These are phyloP conservation scores for Knoxdaviesia proteae DNA, from an alignment of 2,329 filamentous ascomycete species.

Conservation along the genomic window DNA sequence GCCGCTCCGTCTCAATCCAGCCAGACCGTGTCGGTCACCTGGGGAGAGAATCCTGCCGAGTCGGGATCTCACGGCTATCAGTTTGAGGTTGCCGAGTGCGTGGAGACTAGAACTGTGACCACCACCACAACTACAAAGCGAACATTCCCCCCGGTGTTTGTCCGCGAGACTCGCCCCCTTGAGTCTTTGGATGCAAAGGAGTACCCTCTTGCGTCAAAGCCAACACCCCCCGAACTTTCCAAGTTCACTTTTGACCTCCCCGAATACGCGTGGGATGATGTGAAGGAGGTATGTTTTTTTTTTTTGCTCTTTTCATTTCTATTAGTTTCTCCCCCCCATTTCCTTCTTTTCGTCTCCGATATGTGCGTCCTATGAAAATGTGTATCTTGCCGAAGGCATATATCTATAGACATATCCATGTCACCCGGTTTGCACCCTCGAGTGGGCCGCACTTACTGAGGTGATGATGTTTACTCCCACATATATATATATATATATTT, in stretches of 20 bases:
- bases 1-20: too few species aligned
- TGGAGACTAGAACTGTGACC: conserved; percentile 55
- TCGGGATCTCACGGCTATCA: conserved; percentile 17
- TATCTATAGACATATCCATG: too few species aligned
- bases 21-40: too few species aligned
- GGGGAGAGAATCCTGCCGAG: too few species aligned
- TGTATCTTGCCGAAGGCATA: too few species aligned
- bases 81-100: conserved; percentile 41
- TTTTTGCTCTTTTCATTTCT: neutral
- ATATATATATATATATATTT: too few species aligned
- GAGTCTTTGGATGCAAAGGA: conserved; percentile 64
- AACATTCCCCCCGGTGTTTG: conserved; percentile 67
- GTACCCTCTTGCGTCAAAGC: conserved; percentile 68
- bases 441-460: too few species aligned
- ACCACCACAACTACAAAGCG: conserved; percentile 79
- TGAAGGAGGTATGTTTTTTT: conserved; percentile 2
- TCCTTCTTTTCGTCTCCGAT: neutral
- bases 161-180: conserved; percentile 51
- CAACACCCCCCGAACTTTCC: conserved; percentile 60
- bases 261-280: conserved; percentile 29
- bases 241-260: conserved; percentile 54
- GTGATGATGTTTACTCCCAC: too few species aligned
- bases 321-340: neutral
- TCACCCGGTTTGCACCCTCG: too few species aligned
- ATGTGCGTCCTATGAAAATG: too few species aligned